Conservation (phyloP, 2,329 filamentous ascomycete genomes). For the Waltergamsia citrina region DNA sequence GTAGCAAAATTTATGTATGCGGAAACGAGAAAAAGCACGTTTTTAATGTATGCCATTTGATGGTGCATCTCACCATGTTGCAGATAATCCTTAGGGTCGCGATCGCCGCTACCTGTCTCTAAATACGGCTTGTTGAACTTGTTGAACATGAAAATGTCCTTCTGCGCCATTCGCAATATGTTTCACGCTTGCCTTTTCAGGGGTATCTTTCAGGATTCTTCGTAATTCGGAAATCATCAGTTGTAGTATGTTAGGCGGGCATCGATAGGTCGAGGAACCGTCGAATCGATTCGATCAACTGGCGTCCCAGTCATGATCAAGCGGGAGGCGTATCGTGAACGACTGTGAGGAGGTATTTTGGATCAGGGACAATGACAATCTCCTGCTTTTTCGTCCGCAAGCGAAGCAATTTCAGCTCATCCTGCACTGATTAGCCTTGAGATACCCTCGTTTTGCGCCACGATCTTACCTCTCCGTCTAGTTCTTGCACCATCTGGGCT, state of each 20-base stretch:
- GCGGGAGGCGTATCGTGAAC: constrained; percentile 73
- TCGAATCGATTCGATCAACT: too few relatives aligned
- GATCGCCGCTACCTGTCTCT: too few relatives aligned
- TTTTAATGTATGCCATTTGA: too few relatives aligned
- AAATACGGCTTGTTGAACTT: too few relatives aligned
- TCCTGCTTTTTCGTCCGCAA: constrained; percentile 80
- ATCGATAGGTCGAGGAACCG: too few relatives aligned
- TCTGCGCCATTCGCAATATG: too few relatives aligned
- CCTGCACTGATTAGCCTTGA: constrained; percentile 32
- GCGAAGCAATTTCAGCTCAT: constrained; percentile 67
- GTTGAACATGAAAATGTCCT: neutral
- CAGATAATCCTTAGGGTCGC: too few relatives aligned
- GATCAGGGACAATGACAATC: constrained; percentile 72
- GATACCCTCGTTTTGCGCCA: neutral
- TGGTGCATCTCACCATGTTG: too few relatives aligned
- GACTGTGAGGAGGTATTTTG: constrained; percentile 69
- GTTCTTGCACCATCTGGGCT: constrained; percentile 58
- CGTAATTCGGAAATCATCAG: neutral
- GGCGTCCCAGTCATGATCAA: constrained; percentile 26
- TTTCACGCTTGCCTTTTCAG: too few relatives aligned
- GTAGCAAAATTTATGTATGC: too few relatives aligned
- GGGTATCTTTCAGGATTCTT: too few relatives aligned
- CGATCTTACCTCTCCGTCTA: constrained; percentile 56
- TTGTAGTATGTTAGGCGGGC: neutral
- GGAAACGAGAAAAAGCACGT: too few relatives aligned